These are phyloP conservation scores for Yarrowia bubula DNA, from an alignment of 805 yeast genomes.

Conservation along the genomic window DNA sequence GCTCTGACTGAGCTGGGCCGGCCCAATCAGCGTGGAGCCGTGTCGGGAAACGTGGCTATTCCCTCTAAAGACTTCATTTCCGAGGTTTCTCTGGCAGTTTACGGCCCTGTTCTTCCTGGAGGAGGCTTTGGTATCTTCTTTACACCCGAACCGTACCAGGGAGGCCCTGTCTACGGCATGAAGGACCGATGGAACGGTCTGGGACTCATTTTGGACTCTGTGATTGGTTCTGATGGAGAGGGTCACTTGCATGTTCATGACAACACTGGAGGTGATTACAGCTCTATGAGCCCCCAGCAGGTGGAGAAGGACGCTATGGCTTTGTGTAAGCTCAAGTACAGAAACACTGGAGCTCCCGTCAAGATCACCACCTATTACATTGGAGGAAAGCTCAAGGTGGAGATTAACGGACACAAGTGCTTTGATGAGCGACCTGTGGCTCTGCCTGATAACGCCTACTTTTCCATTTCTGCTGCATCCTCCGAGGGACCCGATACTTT, in stretches of 20 bases:
- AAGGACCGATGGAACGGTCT: conserved; percentile 44
- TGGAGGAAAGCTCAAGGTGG: conserved; percentile 37
- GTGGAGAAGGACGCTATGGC: conserved; percentile 38
- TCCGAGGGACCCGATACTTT: conserved; percentile 32
- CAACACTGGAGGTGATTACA: conserved; percentile 41
- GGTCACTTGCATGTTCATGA: conserved; percentile 43
- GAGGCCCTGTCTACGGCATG: conserved; percentile 42
- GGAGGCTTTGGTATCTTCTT: conserved; percentile 44
- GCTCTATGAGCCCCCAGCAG: conserved; percentile 21
- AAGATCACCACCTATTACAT: conserved; percentile 39
- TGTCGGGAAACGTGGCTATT: conserved; percentile 39
- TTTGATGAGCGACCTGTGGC: conserved; percentile 38
- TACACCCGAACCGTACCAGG: conserved; percentile 33
- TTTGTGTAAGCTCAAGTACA: conserved; percentile 40
- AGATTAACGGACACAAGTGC: conserved; percentile 42
- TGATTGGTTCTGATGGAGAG: conserved; percentile 31
- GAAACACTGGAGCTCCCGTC: conserved; percentile 39
- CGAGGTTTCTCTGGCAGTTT: conserved; percentile 37
- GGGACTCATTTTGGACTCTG: conserved; percentile 42
- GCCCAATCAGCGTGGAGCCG: conserved; percentile 36
- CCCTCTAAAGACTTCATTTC: conserved; percentile 40
- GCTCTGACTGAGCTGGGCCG: conserved; percentile 15
- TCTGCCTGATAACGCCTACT: conserved; percentile 38
- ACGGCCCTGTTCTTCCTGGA: conserved; percentile 39
- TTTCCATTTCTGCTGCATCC: conserved; percentile 41